These are phyloP conservation scores for Rhodotorula diobovata DNA, from an alignment of 768 basidiomycete species.

Conservation along the genomic window DNA sequence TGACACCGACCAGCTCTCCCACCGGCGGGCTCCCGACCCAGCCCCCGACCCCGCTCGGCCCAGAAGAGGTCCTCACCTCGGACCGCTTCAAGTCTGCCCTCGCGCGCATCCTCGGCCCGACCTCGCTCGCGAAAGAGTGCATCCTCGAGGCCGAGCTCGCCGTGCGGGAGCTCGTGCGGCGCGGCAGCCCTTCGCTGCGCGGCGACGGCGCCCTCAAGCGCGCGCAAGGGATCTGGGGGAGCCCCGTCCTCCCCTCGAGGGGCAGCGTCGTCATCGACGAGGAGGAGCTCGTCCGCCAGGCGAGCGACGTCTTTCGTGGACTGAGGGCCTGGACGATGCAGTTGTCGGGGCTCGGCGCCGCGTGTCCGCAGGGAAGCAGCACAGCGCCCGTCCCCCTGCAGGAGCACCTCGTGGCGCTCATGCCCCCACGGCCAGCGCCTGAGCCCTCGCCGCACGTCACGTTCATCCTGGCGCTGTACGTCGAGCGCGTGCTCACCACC, in stretches of 20 bases:
- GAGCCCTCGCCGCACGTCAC: slow-evolving; percentile 17
- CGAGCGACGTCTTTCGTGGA: slow-evolving; percentile 41
- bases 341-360: slow-evolving; percentile 72
- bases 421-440: slow-evolving; percentile 6
- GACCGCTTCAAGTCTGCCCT: slow-evolving; percentile 64
- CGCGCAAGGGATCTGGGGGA: background rate
- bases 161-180: slow-evolving; percentile 63
- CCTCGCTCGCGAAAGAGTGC: slow-evolving; percentile 81
- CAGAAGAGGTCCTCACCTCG: slow-evolving; percentile 53
- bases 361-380: slow-evolving; percentile 38
- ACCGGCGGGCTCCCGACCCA: background rate
- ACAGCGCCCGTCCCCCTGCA: slow-evolving; percentile 15
- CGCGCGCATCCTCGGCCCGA: slow-evolving; percentile 67
- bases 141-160: slow-evolving; percentile 89
- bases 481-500: slow-evolving; percentile 50
- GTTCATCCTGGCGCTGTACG: slow-evolving; percentile 19
- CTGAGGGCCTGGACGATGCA: slow-evolving; percentile 55
- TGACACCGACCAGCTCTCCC: background rate
- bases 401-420: background rate
- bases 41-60: background rate
- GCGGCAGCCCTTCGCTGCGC: slow-evolving; percentile 54
- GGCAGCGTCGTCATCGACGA: background rate
- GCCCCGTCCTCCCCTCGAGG: background rate
- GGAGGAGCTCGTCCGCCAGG: slow-evolving; percentile 20
- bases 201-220: slow-evolving; percentile 51